These are phyloP conservation scores for Cyclostephanos invisitatus DNA, from an alignment of 108 stramenopile species.

Conservation along the genomic window DNA sequence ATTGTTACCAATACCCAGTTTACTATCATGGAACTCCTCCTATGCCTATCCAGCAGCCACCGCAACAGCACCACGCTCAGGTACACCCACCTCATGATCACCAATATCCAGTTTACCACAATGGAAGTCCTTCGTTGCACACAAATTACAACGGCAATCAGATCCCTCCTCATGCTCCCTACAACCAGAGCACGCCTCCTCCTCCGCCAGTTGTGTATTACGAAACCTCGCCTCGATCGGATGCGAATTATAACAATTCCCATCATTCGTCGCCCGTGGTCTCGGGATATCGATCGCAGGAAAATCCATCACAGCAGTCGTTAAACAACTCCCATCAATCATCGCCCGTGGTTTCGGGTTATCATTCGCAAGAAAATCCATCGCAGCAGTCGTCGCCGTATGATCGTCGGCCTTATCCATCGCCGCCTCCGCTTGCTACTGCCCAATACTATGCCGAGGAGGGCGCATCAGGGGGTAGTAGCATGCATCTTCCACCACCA, in stretches of 20 bases:
- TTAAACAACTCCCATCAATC: too few species aligned
- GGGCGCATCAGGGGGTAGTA: conserved; percentile 6
- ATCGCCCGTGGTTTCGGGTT: conserved; percentile 20
- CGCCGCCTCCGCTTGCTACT: conserved; percentile 3
- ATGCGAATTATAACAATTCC: conserved; percentile 13
- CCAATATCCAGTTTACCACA: conserved; percentile 7
- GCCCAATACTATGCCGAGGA: conserved; percentile 8
- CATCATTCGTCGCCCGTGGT: conserved; percentile 14
- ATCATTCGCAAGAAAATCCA: conserved; percentile 9
- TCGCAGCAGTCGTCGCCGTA: conserved; percentile 12
- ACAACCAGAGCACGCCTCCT: conserved; percentile 6
- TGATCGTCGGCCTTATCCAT: conserved; percentile 7
- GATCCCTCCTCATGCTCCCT: conserved; percentile 17
- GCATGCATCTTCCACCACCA: conserved; percentile 30
- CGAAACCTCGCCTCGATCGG: conserved; percentile 14
- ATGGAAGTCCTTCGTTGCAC: conserved; percentile 17
- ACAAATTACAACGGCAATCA: conserved; percentile 15
- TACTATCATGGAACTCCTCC: conserved; percentile 21
- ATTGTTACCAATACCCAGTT: conserved; percentile 3
- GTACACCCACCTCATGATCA: neutral
- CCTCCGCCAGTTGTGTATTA: conserved; percentile 5
- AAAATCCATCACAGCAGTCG: conserved; percentile 6
- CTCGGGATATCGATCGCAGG: conserved; percentile 9
- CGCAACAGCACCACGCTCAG: conserved; percentile 24
- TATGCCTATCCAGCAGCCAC: conserved; percentile 17